Conservation (phyloP, 306 rosid genomes). For the Fagus crenata region DNA sequence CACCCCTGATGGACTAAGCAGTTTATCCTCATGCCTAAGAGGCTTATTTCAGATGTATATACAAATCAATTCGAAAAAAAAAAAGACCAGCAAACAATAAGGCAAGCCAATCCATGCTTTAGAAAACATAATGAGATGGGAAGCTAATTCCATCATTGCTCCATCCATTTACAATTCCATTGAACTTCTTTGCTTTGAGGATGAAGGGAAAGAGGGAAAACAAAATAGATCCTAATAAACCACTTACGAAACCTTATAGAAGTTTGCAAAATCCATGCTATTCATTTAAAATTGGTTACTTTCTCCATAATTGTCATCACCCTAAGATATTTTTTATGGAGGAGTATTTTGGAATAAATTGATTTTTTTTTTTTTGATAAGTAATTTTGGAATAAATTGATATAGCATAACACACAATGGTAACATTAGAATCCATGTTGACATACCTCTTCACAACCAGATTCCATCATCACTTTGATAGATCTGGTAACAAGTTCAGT, state of each 20-base stretch:
- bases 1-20: no score
- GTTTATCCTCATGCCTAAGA: no score
- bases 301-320: not conserved
- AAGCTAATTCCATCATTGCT: not conserved
- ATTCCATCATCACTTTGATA: slow-evolving; percentile 90
- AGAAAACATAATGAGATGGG: slow-evolving; percentile 1
- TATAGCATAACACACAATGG: not conserved
- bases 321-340: not conserved
- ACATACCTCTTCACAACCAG: slow-evolving; percentile 95
- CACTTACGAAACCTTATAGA: no score
- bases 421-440: not conserved
- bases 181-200: no score
- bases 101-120: not conserved
- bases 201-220: no score
- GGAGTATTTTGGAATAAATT: not conserved
- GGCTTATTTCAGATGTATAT: not conserved
- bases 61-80: slow-evolving; percentile 4
- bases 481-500: slow-evolving; percentile 87
- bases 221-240: no score
- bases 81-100: not conserved
- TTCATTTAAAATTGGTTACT: not conserved
- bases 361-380: no score
- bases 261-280: not conserved
- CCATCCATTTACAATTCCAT: no score
- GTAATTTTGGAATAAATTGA: no score